Percentiles rank a stretch among this genome's conserved stretches.
Evolutionary conservation across 2,329 filamentous ascomycete species (phyloP).

Genomic region (Fusarium redolens): DNA sequence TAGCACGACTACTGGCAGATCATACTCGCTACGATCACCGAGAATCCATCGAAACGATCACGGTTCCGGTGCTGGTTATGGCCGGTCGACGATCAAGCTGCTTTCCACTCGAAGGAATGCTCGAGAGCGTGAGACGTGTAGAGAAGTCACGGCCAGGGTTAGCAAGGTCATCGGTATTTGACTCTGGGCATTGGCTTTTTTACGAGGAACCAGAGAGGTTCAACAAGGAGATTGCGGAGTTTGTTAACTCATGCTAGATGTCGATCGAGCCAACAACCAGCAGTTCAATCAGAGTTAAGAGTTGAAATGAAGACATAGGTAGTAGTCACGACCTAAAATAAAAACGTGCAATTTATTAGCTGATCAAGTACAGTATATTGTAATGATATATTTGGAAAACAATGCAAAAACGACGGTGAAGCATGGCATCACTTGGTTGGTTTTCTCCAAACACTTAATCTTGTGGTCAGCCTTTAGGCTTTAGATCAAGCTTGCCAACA

Average conservation of each 20-base stretch:
- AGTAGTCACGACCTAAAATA: background rate
- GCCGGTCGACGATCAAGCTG: conserved; percentile 42
- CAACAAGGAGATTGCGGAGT: conserved; percentile 41
- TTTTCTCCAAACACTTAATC: background rate
- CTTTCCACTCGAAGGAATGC: conserved; percentile 44
- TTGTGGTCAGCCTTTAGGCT: background rate
- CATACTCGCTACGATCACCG: conserved; percentile 45
- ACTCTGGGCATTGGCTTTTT: conserved; percentile 45
- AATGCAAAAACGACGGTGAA: background rate
- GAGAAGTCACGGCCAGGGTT: conserved; percentile 34
- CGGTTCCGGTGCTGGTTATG: conserved; percentile 43
- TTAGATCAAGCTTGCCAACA: background rate
- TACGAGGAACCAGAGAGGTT: conserved; percentile 44
- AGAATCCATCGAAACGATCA: conserved; percentile 42
- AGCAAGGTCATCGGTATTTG: conserved; percentile 38
- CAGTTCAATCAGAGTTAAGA: background rate
- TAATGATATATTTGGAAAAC: background rate
- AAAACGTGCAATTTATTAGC: background rate
- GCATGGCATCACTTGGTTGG: background rate
- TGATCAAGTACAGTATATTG: background rate
- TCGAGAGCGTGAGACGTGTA: conserved; percentile 42
- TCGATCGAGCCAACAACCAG: background rate
- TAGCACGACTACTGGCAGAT: conserved; percentile 43
- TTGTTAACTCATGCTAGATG: conserved; percentile 29
- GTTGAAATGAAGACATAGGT: background rate